These are phyloP conservation scores for Trichoderma sp. DNA, from an alignment of 2,329 filamentous ascomycete species.

Conservation along the genomic window DNA sequence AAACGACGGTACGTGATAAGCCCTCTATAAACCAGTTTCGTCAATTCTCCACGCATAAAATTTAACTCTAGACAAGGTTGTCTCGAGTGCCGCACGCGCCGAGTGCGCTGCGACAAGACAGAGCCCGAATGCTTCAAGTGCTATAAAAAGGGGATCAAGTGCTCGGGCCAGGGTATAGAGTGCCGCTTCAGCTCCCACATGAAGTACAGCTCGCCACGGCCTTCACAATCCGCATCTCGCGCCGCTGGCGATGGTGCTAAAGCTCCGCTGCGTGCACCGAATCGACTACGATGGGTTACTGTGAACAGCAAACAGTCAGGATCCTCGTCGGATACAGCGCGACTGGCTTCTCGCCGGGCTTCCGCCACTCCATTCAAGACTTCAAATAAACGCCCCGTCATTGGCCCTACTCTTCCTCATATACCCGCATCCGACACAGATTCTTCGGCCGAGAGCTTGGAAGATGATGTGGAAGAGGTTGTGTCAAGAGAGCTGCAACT, in stretches of 20 bases:
- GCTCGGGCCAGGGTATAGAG: constrained; percentile 20
- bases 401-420: background rate
- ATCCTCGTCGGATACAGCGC: constrained; percentile 4
- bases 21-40: background rate
- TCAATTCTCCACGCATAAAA: background rate
- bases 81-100: constrained; percentile 25
- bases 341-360: background rate
- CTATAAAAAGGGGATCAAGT: constrained; percentile 25
- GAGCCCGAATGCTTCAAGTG: constrained; percentile 25
- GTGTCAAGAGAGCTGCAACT: background rate
- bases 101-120: constrained; percentile 24
- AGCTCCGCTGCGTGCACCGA: background rate
- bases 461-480: constrained; percentile 16
- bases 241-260: background rate
- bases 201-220: constrained; percentile 2
- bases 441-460: background rate
- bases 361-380: background rate
- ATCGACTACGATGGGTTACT: constrained; percentile 11
- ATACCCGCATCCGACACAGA: background rate
- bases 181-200: constrained; percentile 24
- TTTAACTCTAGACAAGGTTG: constrained; percentile 14
- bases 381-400: background rate
- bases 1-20: constrained; percentile 15
- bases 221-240: background rate
- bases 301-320: constrained; percentile 19